Evolutionary conservation across 1,284 basidiomycete species (phyloP).

Genomic region (Apiotrichum sp.): DNA sequence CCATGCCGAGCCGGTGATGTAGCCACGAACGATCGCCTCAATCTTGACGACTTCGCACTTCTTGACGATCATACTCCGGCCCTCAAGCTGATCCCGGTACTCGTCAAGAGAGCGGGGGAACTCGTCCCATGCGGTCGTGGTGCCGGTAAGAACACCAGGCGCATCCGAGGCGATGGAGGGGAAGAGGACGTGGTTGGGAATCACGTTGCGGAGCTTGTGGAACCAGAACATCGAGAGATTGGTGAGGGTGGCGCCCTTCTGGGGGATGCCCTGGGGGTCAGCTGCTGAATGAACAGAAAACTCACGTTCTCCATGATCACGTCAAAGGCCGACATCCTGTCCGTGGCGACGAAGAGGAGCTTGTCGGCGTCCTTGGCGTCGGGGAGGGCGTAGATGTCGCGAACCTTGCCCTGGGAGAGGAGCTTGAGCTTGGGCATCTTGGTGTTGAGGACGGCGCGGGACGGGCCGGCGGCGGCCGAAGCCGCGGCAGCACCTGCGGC

Average conservation of each 20-base stretch:
- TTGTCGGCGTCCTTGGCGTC: conserved; percentile 53
- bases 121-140: conserved; percentile 59
- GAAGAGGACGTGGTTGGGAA: conserved; percentile 83
- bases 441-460: conserved; percentile 31
- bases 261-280: conserved; percentile 69
- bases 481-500: conserved; percentile 12
- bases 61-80: conserved; percentile 82
- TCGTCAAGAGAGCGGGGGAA: conserved; percentile 61
- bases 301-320: conserved; percentile 81
- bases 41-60: conserved; percentile 86
- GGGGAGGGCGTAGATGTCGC: conserved; percentile 74
- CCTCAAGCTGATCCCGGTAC: conserved; percentile 62
- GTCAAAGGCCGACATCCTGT: conserved; percentile 95
- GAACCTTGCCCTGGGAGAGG: conserved; percentile 82
- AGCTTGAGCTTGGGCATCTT: conserved; percentile 54
- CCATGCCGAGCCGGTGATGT: conserved; percentile 95
- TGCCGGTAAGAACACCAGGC: conserved; percentile 11
- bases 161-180: conserved; percentile 38
- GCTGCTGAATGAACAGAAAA: neutral
- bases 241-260: conserved; percentile 89
- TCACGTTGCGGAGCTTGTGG: conserved; percentile 64
- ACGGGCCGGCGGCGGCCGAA: conserved; percentile 5
- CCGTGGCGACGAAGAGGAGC: conserved; percentile 89
- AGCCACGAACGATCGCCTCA: conserved; percentile 96
- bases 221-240: conserved; percentile 95